phyloP scores from a whole-genome alignment of 1,284 basidiomycete species.

The Ceratorhiza oryzae-sativae region DNA sequence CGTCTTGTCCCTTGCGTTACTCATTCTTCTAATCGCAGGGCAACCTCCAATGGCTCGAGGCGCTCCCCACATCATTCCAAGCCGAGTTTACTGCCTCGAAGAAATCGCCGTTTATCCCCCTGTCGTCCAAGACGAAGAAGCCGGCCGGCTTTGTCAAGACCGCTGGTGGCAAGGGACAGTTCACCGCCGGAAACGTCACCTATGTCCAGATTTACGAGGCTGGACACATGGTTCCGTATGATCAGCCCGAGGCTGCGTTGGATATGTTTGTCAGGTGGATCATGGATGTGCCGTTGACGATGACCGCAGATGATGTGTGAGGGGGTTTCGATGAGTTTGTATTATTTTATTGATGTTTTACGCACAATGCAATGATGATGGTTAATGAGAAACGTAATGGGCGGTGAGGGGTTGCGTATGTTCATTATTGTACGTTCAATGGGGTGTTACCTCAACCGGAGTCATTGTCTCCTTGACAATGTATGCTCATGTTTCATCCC shows the following conservation, averaged over 20 bases:
- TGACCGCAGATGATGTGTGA: slow-evolving; percentile 17
- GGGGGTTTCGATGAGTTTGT: background rate
- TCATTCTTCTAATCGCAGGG: slow-evolving; percentile 55
- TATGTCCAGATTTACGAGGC: slow-evolving; percentile 76
- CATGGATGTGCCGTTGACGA: slow-evolving; percentile 36
- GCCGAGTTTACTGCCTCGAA: slow-evolving; percentile 42
- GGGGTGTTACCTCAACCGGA: too few species aligned
- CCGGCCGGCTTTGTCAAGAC: slow-evolving; percentile 65
- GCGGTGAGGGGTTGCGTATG: too few species aligned
- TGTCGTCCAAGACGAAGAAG: slow-evolving; percentile 57
- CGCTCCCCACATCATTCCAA: slow-evolving; percentile 66
- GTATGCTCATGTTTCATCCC: too few species aligned
- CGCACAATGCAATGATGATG: too few species aligned
- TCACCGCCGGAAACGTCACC: slow-evolving; percentile 74
- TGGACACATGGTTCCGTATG: slow-evolving; percentile 63
- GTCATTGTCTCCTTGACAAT: too few species aligned
- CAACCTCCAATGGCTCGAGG: slow-evolving; percentile 73
- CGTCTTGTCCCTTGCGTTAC: slow-evolving; percentile 4
- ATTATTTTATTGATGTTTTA: too few species aligned
- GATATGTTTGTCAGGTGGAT: slow-evolving; percentile 56
- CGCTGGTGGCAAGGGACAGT: slow-evolving; percentile 63
- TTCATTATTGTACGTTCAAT: too few species aligned
- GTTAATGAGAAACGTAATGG: too few species aligned
- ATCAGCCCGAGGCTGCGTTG: slow-evolving; percentile 59
- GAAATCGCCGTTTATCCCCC: slow-evolving; percentile 58